phyloP scores from a whole-genome alignment of 805 yeast species.

The Kodamaea fukazawae region DNA sequence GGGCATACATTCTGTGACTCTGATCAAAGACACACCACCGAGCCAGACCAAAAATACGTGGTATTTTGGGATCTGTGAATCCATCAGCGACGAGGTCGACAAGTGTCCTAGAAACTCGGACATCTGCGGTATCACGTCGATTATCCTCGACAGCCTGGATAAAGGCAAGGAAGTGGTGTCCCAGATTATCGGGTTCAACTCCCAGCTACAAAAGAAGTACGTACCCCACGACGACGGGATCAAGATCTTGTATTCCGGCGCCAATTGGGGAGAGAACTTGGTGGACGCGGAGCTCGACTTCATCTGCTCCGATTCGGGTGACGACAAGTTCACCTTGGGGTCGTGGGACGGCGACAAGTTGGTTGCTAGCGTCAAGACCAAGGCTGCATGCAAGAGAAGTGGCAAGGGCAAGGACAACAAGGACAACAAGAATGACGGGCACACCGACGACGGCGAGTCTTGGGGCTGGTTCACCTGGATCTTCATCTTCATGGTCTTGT shows the following conservation, averaged over 20 bases:
- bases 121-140: slow-evolving; percentile 69
- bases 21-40: slow-evolving; percentile 71
- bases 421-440: slow-evolving; percentile 19
- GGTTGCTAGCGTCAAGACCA: slow-evolving; percentile 28
- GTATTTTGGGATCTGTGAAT: slow-evolving; percentile 70
- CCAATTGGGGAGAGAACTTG: slow-evolving; percentile 67
- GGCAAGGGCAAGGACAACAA: slow-evolving; percentile 27
- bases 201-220: slow-evolving; percentile 34
- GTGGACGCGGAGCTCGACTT: slow-evolving; percentile 49
- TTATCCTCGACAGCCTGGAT: slow-evolving; percentile 45
- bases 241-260: slow-evolving; percentile 45
- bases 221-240: slow-evolving; percentile 31
- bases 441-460: slow-evolving; percentile 38
- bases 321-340: slow-evolving; percentile 25
- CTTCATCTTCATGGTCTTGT: slow-evolving; percentile 69
- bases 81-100: slow-evolving; percentile 35
- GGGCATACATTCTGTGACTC: slow-evolving; percentile 44
- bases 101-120: slow-evolving; percentile 71
- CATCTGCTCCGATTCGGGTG: slow-evolving; percentile 39
- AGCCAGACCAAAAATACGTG: slow-evolving; percentile 59
- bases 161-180: slow-evolving; percentile 44
- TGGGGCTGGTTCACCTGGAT: slow-evolving; percentile 86
- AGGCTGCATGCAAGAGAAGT: slow-evolving; percentile 40
- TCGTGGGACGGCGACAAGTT: slow-evolving; percentile 39
- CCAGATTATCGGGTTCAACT: slow-evolving; percentile 59